These are phyloP conservation scores for Neurospora sp. DNA, from an alignment of 495 filamentous ascomycete species.

Conservation along the genomic window DNA sequence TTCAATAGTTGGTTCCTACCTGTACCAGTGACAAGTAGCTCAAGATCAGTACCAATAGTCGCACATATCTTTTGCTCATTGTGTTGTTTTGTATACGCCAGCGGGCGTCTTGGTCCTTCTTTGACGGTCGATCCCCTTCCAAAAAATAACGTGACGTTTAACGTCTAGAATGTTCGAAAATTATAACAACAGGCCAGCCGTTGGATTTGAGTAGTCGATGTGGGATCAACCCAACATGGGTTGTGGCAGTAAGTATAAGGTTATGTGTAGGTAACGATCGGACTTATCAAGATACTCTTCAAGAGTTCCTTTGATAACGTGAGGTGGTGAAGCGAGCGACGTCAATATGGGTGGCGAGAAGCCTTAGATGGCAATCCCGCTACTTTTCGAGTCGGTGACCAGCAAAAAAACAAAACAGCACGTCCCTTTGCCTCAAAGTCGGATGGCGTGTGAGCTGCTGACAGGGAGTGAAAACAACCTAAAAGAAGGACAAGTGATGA, in stretches of 20 bases:
- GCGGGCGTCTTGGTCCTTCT: constrained; percentile 4
- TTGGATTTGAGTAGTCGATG: constrained; percentile 8
- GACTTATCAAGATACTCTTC: background rate
- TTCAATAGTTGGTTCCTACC: constrained; percentile 18
- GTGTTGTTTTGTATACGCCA: constrained; percentile 13
- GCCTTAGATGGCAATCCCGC: background rate
- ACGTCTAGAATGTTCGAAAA: constrained; percentile 4
- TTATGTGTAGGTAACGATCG: constrained; percentile 7
- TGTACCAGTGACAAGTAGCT: constrained; percentile 28
- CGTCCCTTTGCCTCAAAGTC: background rate
- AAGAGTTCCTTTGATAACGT: constrained; percentile 1
- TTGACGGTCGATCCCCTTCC: background rate
- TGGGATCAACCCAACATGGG: constrained; percentile 27
- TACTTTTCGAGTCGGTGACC: background rate
- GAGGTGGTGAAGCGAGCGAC: background rate
- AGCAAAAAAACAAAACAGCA: background rate
- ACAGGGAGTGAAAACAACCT: background rate
- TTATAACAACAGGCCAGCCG: constrained; percentile 26
- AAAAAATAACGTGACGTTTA: constrained; percentile 3
- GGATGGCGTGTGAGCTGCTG: background rate
- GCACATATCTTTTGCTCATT: constrained; percentile 27
- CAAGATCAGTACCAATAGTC: constrained; percentile 23
- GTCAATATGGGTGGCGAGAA: background rate
- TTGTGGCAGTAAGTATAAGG: background rate
- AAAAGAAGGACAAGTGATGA: background rate